These are phyloP conservation scores for Spathaspora hagerdaliae DNA, from an alignment of 805 yeast genomes.

Conservation along the genomic window DNA sequence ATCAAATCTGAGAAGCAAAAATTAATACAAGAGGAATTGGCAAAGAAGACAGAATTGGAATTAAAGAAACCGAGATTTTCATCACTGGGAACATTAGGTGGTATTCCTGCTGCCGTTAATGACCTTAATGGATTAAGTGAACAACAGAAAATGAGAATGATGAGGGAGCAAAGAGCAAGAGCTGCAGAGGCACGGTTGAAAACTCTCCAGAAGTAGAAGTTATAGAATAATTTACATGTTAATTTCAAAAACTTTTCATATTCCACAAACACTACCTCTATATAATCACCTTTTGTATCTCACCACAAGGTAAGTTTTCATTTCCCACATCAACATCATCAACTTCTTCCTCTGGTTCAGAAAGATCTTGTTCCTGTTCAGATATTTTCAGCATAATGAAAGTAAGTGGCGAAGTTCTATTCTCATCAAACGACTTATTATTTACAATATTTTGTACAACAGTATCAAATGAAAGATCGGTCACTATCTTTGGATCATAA, in stretches of 20 bases:
- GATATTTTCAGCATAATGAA: constrained; percentile 8
- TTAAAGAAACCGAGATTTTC: constrained; percentile 28
- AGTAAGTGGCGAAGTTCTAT: constrained; percentile 4
- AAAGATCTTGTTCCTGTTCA: neutral
- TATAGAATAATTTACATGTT: constrained; percentile 1
- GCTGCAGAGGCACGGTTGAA: constrained; percentile 88
- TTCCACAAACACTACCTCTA: too few species aligned
- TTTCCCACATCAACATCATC: neutral
- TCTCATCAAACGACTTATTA: constrained; percentile 1
- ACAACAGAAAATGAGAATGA: constrained; percentile 69
- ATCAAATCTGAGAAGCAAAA: constrained; percentile 37
- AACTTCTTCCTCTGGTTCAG: neutral
- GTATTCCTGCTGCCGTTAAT: constrained; percentile 23
- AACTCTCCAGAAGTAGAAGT: constrained; percentile 1
- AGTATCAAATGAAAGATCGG: constrained; percentile 18
- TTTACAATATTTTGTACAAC: constrained; percentile 6
- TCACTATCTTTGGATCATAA: constrained; percentile 41
- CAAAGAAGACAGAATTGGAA: constrained; percentile 38
- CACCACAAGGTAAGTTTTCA: too few species aligned
- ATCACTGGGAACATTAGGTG: constrained; percentile 31
- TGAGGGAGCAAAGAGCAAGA: constrained; percentile 93
- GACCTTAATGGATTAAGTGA: constrained; percentile 63
- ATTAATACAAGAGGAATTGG: constrained; percentile 42
- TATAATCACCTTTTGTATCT: too few species aligned
- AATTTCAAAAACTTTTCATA: neutral